phyloP scores from a whole-genome alignment of 768 basidiomycete species.

The Tulasnella sp. region DNA sequence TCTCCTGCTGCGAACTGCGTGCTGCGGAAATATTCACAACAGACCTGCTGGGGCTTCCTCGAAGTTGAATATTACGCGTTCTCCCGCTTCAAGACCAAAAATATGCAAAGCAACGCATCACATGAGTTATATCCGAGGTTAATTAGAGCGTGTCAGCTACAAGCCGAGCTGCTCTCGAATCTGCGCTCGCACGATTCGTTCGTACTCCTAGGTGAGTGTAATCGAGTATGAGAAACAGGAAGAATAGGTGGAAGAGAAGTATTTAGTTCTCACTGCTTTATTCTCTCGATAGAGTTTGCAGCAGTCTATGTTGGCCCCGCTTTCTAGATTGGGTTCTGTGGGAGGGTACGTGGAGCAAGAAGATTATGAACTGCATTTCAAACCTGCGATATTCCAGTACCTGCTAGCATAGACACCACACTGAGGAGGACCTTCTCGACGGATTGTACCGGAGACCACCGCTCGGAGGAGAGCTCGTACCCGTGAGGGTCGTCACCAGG shows the following conservation, averaged over 20 bases:
- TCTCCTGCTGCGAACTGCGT: too few species aligned
- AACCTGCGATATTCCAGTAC: constrained; percentile 32
- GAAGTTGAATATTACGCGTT: too few species aligned
- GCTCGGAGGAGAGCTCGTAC: constrained; percentile 91
- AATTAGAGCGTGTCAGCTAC: background rate
- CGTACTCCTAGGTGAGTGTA: constrained; percentile 56
- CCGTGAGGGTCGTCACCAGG: constrained; percentile 82
- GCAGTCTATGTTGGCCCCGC: constrained; percentile 93
- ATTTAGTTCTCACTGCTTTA: constrained; percentile 42
- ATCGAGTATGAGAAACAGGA: background rate
- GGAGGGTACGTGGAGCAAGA: background rate
- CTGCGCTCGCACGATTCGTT: constrained; percentile 69
- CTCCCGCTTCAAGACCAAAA: too few species aligned
- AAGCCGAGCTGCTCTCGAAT: constrained; percentile 75
- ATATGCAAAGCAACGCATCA: too few species aligned
- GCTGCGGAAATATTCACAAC: too few species aligned
- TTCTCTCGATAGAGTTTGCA: constrained; percentile 95
- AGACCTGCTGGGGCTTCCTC: too few species aligned
- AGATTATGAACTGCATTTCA: background rate
- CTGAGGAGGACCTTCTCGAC: constrained; percentile 95
- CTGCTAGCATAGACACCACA: constrained; percentile 95
- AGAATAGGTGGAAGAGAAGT: too few species aligned
- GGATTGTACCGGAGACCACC: constrained; percentile 98
- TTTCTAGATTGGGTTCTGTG: constrained; percentile 91
- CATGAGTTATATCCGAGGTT: too few species aligned